Percentiles rank a stretch among this genome's conserved stretches.
Evolutionary conservation across 2,329 filamentous ascomycete genomes (phyloP).

Genomic region (Pseudonectria buxi): DNA sequence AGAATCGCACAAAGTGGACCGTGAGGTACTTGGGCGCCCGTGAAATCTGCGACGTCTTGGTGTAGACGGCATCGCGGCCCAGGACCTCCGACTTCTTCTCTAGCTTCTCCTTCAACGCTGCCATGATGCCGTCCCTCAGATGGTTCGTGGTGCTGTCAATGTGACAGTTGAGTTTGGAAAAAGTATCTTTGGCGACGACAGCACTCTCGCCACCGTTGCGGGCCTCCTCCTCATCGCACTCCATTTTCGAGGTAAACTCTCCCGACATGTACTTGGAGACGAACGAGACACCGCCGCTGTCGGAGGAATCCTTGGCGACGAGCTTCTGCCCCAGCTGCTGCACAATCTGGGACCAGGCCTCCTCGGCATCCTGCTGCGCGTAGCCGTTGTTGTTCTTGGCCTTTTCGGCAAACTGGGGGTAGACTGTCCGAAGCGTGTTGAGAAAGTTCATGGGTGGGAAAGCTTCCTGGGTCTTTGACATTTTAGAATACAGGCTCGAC

Average conservation of each 20-base stretch:
- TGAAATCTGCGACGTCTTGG: conserved; percentile 83
- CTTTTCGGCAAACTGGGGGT: conserved; percentile 89
- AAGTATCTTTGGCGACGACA: conserved; percentile 61
- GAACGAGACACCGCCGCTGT: conserved; percentile 57
- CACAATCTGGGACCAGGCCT: conserved; percentile 95
- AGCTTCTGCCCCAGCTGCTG: conserved; percentile 75
- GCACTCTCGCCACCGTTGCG: conserved; percentile 67
- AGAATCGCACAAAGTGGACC: conserved; percentile 96
- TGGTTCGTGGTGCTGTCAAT: conserved; percentile 86
- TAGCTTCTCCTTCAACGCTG: conserved; percentile 77
- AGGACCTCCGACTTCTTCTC: conserved; percentile 81
- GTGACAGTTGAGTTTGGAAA: conserved; percentile 93
- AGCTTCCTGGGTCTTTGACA: conserved; percentile 84
- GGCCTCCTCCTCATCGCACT: conserved; percentile 77
- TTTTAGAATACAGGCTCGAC: conserved; percentile 77
- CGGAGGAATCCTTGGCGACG: conserved; percentile 50
- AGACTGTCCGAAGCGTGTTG: conserved; percentile 67
- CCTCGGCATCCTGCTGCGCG: conserved; percentile 97
- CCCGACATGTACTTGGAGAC: conserved; percentile 89
- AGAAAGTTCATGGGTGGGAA: conserved; percentile 80
- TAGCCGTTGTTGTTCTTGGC: conserved; percentile 76
- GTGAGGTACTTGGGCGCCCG: conserved; percentile 91
- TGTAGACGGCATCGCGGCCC: conserved; percentile 74
- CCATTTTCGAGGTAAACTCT: conserved; percentile 67
- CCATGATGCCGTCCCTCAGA: conserved; percentile 77